Evolutionary conservation across 2,329 filamentous ascomycete genomes (phyloP), one percentile per base, ranked within the genome.

Genomic region (Kalaharituber pfeilii): DNA sequence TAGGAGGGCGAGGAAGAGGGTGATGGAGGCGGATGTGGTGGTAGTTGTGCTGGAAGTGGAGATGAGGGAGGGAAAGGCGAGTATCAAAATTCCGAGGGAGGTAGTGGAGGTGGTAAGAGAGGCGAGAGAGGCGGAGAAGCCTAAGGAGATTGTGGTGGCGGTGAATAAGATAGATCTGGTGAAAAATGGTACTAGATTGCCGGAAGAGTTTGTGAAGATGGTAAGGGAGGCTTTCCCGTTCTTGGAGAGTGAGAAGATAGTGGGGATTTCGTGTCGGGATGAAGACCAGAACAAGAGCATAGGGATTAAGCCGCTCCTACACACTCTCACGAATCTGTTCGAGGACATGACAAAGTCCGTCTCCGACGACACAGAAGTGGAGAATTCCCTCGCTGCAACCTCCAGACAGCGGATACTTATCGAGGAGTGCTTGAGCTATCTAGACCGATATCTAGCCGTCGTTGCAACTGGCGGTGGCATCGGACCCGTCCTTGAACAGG

Each of bases 391-490:
- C 2, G 88, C 88, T 54, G 88, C 94, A 33, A 94, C 86, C 18
- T 86, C 89, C 68, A 81, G 91, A 56, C 91, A 98, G 71, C 78
- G 84, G 51, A 77, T 86, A 66, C 79, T 95, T 52, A 75, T 98
- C 49, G 75, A 78, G 50, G 75, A 80, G 65, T 94, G 89, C 66
- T 73, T 82, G 11, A 66, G 67, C 30, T 78, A 87, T 65, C 75
- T 98, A 1, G 75, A 82, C 50, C 75, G 79, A 22, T 98, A 94
- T 66, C 69, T 89, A 57, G 62, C 45, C 13, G 15, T 18, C 8
- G 33, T 9, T 8, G 33, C 33, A 4, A n/a, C n/a, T n/a, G n/a
- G n/a, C n/a, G n/a, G n/a, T n/a, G n/a, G n/a, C n/a, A n/a, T n/a
- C n/a, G n/a, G n/a, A n/a, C n/a, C n/a, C 9, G 30, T 9, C 30